A percentile compares a stretch with the other conserved stretches of the same genome.
Conservation (phyloP, 2,329 filamentous ascomycete genomes). For the Pleurostoma richardsiae region DNA sequence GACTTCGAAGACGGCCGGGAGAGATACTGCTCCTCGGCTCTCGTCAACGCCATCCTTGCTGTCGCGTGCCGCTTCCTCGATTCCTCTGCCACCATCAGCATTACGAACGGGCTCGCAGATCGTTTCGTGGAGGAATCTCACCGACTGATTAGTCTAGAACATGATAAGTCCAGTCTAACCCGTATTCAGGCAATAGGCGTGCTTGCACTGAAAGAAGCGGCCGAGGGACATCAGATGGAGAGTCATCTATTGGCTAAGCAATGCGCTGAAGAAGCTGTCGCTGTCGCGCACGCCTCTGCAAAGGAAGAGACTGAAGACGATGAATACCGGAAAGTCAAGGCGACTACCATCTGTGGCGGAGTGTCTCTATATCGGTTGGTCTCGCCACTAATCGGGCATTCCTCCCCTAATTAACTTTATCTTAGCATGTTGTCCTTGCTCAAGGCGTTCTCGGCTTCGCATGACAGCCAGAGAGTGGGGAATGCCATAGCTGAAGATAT, state of each 20-base stretch:
- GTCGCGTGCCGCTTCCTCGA: constrained; percentile 10
- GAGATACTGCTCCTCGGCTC: constrained; percentile 13
- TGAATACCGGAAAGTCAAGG: background rate
- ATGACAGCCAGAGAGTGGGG: no score
- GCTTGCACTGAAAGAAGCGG: constrained; percentile 12
- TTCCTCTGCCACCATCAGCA: constrained; percentile 2
- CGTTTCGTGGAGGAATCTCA: constrained; percentile 13
- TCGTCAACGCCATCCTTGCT: constrained; percentile 15
- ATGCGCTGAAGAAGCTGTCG: background rate
- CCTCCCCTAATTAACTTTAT: no score
- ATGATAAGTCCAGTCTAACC: constrained; percentile 6
- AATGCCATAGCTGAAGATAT: no score
- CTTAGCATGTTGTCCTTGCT: no score
- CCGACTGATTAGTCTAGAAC: background rate
- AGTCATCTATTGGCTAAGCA: background rate
- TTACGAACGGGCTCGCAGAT: constrained; percentile 5
- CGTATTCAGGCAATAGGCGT: constrained; percentile 14
- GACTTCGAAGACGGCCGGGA: constrained; percentile 11
- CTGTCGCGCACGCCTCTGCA: background rate
- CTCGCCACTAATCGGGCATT: no score
- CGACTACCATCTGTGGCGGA: background rate
- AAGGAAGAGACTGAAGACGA: background rate
- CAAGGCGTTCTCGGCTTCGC: no score
- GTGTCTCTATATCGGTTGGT: background rate
- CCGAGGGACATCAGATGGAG: constrained; percentile 5